Evolutionary conservation across 1,139 yeast genomes (phyloP).

Genomic region (Candida albicans): DNA sequence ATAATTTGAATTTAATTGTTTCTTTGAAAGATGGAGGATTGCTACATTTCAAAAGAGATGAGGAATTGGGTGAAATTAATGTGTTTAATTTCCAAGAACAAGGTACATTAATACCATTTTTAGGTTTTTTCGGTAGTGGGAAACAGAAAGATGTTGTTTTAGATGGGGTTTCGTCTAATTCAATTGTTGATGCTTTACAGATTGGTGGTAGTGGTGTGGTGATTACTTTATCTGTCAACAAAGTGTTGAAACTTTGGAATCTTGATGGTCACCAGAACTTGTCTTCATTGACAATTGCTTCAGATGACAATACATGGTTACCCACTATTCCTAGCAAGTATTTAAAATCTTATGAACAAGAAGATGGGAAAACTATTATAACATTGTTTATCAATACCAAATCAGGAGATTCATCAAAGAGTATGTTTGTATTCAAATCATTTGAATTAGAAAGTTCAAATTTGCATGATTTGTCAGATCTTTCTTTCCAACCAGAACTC

Average conservation of each 20-base stretch:
- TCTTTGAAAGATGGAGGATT: constrained; percentile 74
- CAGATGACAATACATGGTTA: constrained; percentile 26
- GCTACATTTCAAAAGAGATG: constrained; percentile 47
- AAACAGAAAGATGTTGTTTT: constrained; percentile 18
- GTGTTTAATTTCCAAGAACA: constrained; percentile 55
- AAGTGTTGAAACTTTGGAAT: constrained; percentile 58
- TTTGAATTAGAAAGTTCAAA: constrained; percentile 22
- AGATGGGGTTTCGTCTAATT: constrained; percentile 32
- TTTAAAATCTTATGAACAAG: constrained; percentile 19
- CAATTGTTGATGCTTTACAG: constrained; percentile 32
- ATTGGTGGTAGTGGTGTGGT: constrained; percentile 16
- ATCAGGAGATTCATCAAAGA: constrained; percentile 15
- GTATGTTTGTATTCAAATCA: constrained; percentile 26
- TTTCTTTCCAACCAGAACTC: constrained; percentile 25
- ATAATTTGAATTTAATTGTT: constrained; percentile 46
- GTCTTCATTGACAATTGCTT: constrained; percentile 15
- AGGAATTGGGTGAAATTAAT: constrained; percentile 40
- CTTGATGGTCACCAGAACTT: constrained; percentile 32
- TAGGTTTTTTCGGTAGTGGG: constrained; percentile 22
- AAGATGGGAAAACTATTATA: constrained; percentile 17
- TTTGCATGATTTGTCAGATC: constrained; percentile 27
- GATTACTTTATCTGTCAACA: constrained; percentile 44
- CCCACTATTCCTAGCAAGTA: constrained; percentile 34
- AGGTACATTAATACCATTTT: constrained; percentile 45
- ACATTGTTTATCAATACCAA: constrained; percentile 14